Evolutionary conservation across 179 eudicot genomes (phyloP).

Genomic region (Carnegiea gigantea): DNA sequence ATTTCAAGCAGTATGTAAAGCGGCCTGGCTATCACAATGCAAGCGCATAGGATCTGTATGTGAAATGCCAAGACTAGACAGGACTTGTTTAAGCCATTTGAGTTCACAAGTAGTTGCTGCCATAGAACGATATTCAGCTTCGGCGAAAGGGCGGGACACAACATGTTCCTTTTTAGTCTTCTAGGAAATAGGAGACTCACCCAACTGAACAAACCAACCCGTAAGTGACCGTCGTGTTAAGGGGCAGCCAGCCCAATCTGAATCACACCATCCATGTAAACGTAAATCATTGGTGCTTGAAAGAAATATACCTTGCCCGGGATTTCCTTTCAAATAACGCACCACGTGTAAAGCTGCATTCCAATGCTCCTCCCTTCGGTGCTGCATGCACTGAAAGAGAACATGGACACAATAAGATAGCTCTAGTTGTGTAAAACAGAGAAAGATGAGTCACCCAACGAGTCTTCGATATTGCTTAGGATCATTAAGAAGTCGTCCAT

Average conservation of each 20-base stretch:
- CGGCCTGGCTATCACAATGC: constrained; percentile 12
- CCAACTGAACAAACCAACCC: not conserved
- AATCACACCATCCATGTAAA: not conserved
- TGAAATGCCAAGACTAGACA: not conserved
- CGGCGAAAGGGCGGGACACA: not conserved
- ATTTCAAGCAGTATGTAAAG: not conserved
- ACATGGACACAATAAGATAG: not conserved
- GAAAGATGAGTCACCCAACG: not conserved
- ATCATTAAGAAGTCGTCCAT: not conserved
- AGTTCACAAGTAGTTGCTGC: constrained; percentile 17
- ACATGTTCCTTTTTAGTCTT: constrained; percentile 9
- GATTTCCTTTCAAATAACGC: not conserved
- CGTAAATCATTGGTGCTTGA: not conserved
- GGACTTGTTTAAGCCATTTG: not conserved
- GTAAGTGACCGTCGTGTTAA: not conserved
- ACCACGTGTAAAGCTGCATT: not conserved
- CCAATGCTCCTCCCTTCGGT: not conserved
- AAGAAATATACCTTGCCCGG: not conserved
- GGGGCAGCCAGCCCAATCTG: constrained; percentile 17
- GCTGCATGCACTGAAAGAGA: constrained; percentile 5
- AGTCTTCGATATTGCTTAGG: not conserved
- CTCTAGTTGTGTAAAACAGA: not conserved
- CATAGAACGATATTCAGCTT: constrained; percentile 13
- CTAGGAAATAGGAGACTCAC: constrained; percentile 18
- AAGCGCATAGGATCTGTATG: not conserved